Evolutionary conservation across 441 rosid species (phyloP), one percentile per base, ranked within the genome.

Genomic region (Populus hybrid): DNA sequence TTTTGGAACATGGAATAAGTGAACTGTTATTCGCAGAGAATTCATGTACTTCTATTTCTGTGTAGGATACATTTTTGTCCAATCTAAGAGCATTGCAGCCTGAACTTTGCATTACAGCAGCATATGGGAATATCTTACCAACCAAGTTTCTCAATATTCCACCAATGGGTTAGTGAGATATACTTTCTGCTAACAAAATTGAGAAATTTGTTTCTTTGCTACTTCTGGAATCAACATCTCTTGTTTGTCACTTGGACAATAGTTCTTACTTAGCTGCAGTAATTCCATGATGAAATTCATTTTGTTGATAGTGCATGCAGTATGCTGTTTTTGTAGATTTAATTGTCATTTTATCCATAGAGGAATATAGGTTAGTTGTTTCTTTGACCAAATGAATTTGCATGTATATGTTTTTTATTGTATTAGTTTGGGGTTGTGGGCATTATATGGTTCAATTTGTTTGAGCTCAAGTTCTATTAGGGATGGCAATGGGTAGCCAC

Each of bases 91-190:
- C 85, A 63, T 86, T 94, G 92, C 93, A 86, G 83, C 97, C 99
- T 42, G 92, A 94, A 79, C 91, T 95, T 84, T 95, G 98, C 84
- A 76, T 94, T 73, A 94, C 97, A 18, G 95, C 97, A 34, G 98
- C 99, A 54, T 94, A 95, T 86, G 98, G 98, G 76, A 95, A 94
- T 80, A 94, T 95, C 36, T 87, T 95, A 82, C 98, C 97, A 6
- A 85, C 87, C 67, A 91, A 90, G 85, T 95, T 95, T 83, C 97
- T 95, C 77, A 89, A 87, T 10, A 87, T 94, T 85, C 98, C 97
- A n/a, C 40, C 86, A 40, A 83, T 86, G 74, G 99, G 99, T 95
- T 85, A 79, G 97, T 89, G 57, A 70, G 76, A 72, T 70, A 70
- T 50, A 36, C 75, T 80, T 16, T 80, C 72, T 72, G 61, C 57